Evolutionary conservation across 1,284 basidiomycete genomes (phyloP), one percentile per base, ranked within the genome.

Genomic region (Heterobasidion irregulare): DNA sequence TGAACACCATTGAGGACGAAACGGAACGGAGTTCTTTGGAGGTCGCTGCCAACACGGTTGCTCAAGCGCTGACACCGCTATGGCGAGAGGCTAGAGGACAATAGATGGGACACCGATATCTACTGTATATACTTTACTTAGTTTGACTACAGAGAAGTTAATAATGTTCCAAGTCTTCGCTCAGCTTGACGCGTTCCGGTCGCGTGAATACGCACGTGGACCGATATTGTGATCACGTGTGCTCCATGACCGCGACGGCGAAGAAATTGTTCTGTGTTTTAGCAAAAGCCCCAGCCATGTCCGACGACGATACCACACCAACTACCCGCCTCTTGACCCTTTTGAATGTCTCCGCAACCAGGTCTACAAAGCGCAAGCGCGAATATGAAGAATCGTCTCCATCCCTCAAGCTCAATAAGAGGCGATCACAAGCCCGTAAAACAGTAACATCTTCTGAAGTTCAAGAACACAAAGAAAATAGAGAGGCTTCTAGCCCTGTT

Each of bases 301-400:
- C 38, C 6, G 43, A 50, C 34, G 41, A 52, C 76, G 71, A 75
- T 76, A 83, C 82, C 63, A 72, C 77, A 8, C 82, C 86, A n/a
- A 86, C 84, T 2, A 89, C 88, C 47, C 86, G 86, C 59, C 83
- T 99, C 2, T 72, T 98, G 44, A 99, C 97, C 0, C 81, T 99
- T 1, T 79, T 99, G 34, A 99, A 99, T 69, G 92, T 98, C 2
- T 92, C 91, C 50, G 91, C 94, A 0, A 82, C 82, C 8, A 86
- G 82, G 64, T 70, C 77, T 8, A 74, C 74, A 46, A 89, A 88
- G 62, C 70, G 79, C 36, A 83, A 84, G 66, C 70, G 77, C 59
- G 68, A 72, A 56, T 61, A 70, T 55, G 70, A 76, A 55, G 73
- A 79, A 63, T 62, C 55, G 55, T 72, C 61, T 58, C 82, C 69